Percentiles rank a stretch among this genome's conserved stretches.
Conservation (phyloP, 164 flowering plant genomes). For the Umbilicus rupestris region DNA sequence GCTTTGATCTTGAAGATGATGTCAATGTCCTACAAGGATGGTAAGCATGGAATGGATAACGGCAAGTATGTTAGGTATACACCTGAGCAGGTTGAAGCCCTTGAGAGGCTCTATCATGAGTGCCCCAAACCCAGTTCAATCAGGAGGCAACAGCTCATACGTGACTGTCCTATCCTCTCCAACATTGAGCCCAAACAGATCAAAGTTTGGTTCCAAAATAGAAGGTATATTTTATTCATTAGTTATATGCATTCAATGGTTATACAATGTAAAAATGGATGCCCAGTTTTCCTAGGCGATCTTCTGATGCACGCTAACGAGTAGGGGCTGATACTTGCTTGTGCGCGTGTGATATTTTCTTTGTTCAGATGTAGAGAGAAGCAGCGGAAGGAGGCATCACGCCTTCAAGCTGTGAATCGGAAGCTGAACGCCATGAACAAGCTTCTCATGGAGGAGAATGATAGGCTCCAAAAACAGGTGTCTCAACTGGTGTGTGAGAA, state of each 20-base stretch:
- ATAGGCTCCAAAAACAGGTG: too few species aligned
- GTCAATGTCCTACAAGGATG: constrained; percentile 80
- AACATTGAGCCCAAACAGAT: constrained; percentile 96
- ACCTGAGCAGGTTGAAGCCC: constrained; percentile 98
- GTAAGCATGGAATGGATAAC: constrained; percentile 55
- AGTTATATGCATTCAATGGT: background rate
- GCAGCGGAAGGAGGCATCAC: constrained; percentile 85
- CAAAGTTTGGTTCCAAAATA: constrained; percentile 98
- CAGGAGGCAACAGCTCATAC: constrained; percentile 86
- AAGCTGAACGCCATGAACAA: constrained; percentile 93
- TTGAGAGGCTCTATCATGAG: constrained; percentile 90
- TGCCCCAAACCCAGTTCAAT: constrained; percentile 95
- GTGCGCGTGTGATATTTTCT: background rate
- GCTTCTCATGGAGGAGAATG: constrained; percentile 92
- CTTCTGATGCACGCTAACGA: too few species aligned
- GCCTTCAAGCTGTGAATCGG: constrained; percentile 82
- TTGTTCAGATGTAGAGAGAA: constrained; percentile 78
- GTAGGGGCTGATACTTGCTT: too few species aligned
- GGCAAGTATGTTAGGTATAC: constrained; percentile 96
- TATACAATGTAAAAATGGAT: too few species aligned
- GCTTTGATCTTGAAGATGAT: constrained; percentile 19
- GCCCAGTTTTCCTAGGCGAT: too few species aligned
- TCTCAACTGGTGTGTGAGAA: constrained; percentile 88
- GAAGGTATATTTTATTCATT: constrained; percentile 46
- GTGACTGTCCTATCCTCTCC: constrained; percentile 92